These are phyloP conservation scores for Silene uniflora DNA, from an alignment of 148 eudicot genomes.

Conservation along the genomic window DNA sequence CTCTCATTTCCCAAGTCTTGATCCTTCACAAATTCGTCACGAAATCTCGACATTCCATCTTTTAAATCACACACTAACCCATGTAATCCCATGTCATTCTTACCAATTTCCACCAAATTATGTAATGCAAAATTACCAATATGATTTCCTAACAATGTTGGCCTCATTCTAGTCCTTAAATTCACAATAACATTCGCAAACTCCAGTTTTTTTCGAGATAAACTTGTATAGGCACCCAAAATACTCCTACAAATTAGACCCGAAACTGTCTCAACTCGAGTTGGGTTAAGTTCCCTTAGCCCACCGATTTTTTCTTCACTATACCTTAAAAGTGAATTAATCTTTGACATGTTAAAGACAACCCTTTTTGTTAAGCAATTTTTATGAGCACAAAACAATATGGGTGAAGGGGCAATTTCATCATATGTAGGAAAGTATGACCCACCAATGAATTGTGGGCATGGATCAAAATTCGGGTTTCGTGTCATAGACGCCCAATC, in stretches of 20 bases:
- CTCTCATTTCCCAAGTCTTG: neutral
- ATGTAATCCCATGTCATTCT: neutral
- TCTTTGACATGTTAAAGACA: conserved; percentile 29
- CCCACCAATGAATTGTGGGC: conserved; percentile 30
- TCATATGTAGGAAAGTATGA: conserved; percentile 28
- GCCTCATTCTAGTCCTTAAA: conserved; percentile 28
- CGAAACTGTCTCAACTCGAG: conserved; percentile 32
- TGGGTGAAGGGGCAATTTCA: conserved; percentile 13
- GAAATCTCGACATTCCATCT: conserved; percentile 13
- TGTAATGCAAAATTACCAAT: conserved; percentile 30
- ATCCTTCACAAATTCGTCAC: neutral
- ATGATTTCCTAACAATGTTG: conserved; percentile 21
- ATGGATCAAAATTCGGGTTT: neutral
- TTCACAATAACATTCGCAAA: conserved; percentile 28
- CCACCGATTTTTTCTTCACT: neutral
- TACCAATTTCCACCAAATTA: conserved; percentile 8
- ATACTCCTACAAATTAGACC: conserved; percentile 38
- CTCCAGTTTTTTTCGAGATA: neutral
- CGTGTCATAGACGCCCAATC: conserved; percentile 31
- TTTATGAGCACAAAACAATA: neutral
- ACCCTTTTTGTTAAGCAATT: conserved; percentile 28
- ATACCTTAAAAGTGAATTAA: conserved; percentile 22
- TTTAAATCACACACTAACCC: conserved; percentile 12
- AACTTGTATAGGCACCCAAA: conserved; percentile 9
- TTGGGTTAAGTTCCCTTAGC: conserved; percentile 9